phyloP scores from a whole-genome alignment of 345 rosid species.

The Xanthoceras sorbifolium region DNA sequence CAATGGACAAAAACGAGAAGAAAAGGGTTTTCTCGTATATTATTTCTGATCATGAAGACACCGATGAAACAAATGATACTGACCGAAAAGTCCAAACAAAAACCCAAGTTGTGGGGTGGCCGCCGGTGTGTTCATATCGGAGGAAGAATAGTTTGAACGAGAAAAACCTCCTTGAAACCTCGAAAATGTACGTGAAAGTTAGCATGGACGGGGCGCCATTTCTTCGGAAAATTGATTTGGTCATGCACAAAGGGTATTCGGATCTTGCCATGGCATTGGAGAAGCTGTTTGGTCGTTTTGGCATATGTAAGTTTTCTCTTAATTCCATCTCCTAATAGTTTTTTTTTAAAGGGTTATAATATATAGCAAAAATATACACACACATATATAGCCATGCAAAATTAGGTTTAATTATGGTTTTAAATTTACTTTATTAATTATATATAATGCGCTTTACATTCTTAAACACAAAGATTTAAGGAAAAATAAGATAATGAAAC shows the following conservation, averaged over 20 bases:
- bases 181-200: conserved; percentile 69
- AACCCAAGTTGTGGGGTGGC: conserved; percentile 93
- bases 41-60: conserved; percentile 31
- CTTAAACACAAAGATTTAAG: no score
- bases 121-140: conserved; percentile 86
- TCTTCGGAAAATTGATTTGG: conserved; percentile 81
- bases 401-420: background rate
- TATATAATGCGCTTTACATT: background rate
- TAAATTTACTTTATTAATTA: no score
- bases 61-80: conserved; percentile 20
- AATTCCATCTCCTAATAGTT: background rate
- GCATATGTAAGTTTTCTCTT: conserved; percentile 51
- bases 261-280: conserved; percentile 64
- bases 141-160: conserved; percentile 54
- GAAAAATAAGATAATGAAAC: no score
- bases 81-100: conserved; percentile 38
- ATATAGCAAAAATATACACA: no score
- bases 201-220: conserved; percentile 92
- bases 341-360: background rate
- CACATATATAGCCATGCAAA: conserved; percentile 24
- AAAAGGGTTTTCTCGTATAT: conserved; percentile 79
- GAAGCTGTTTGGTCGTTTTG: conserved; percentile 68
- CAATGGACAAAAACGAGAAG: conserved; percentile 44
- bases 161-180: conserved; percentile 21
- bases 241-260: conserved; percentile 53